Conservation (phyloP, 2,329 filamentous ascomycete species). For the Xylaria sp. region DNA sequence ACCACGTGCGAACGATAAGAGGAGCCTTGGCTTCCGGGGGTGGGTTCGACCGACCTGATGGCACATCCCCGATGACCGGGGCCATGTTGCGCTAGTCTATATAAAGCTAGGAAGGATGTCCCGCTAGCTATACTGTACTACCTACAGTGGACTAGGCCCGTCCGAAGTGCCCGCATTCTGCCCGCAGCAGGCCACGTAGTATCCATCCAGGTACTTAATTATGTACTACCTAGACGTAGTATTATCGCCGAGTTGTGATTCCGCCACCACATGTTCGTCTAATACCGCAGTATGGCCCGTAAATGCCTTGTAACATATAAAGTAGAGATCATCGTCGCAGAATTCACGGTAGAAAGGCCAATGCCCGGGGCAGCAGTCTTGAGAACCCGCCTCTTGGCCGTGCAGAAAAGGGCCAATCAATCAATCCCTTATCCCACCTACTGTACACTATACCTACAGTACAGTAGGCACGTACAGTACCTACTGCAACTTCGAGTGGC, state of each 20-base stretch:
- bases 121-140: conserved; percentile 2
- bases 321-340: background rate
- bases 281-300: background rate
- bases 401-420: too few species aligned
- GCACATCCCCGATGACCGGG: conserved; percentile 1
- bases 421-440: too few species aligned
- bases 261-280: too few species aligned
- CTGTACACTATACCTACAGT: too few species aligned
- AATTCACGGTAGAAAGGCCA: background rate
- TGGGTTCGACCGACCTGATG: background rate
- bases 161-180: too few species aligned
- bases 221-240: too few species aligned
- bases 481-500: background rate
- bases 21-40: background rate
- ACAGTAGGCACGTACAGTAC: too few species aligned
- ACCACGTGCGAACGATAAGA: background rate
- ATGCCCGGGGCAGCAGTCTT: too few species aligned
- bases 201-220: too few species aligned
- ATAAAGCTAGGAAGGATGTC: conserved; percentile 12
- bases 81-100: background rate
- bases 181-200: too few species aligned
- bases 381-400: too few species aligned
- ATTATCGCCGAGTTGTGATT: too few species aligned
- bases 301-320: background rate
- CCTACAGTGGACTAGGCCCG: background rate